phyloP scores from a whole-genome alignment of 345 rosid species.

The Balakata baccata region DNA sequence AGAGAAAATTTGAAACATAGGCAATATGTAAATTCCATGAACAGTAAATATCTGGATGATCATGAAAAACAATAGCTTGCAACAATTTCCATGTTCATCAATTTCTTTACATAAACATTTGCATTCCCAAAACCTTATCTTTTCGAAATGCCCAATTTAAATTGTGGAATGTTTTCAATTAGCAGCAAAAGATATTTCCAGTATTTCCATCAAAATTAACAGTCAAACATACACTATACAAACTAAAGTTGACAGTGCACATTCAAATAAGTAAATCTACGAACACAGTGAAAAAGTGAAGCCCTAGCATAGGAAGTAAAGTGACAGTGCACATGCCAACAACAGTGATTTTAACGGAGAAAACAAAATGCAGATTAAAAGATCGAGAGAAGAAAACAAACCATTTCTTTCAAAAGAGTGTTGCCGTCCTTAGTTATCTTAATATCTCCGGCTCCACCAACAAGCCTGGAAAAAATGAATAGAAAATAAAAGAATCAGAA shows the following conservation, averaged over 20 bases:
- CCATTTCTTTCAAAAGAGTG: conserved; percentile 96
- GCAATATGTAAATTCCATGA: neutral
- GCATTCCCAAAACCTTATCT: neutral
- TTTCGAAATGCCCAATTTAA: neutral
- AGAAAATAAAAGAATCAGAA: neutral
- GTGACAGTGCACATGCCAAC: no score
- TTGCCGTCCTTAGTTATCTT: conserved; percentile 98
- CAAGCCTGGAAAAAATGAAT: conserved; percentile 52
- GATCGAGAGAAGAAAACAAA: conserved; percentile 26
- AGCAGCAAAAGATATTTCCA: neutral
- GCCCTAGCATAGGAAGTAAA: neutral
- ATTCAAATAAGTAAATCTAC: neutral
- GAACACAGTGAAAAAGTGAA: neutral
- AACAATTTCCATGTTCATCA: neutral
- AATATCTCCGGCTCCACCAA: conserved; percentile 96
- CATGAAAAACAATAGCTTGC: neutral
- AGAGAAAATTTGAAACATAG: neutral
- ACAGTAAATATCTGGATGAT: neutral
- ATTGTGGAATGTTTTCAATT: neutral
- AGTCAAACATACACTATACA: neutral
- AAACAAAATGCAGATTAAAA: conserved; percentile 3
- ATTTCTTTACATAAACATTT: neutral
- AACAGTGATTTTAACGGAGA: no score
- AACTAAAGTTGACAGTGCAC: neutral
- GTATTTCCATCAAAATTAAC: neutral